A percentile compares a stretch with the other conserved stretches of the same genome.
These are phyloP conservation scores for Pythium periplocum DNA, from an alignment of 352 stramenopile species.

Conservation along the genomic window DNA sequence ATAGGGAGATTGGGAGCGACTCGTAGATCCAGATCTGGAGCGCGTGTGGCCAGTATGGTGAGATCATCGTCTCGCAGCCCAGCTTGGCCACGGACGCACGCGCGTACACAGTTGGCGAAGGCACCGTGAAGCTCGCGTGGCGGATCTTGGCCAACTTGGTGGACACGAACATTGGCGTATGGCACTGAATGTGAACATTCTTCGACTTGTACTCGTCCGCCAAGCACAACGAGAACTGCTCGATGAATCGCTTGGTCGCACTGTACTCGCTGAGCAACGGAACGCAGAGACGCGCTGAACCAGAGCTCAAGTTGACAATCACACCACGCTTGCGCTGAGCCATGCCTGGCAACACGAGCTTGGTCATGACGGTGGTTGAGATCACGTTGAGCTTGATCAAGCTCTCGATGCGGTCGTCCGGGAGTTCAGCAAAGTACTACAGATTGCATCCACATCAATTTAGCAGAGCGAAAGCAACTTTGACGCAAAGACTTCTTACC, in stretches of 20 bases:
- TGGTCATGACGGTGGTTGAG: conserved; percentile 74
- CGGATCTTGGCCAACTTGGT: conserved; percentile 99
- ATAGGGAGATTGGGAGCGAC: conserved; percentile 79
- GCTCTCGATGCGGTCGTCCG: conserved; percentile 88
- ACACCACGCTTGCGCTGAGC: conserved; percentile 90
- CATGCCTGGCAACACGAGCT: conserved; percentile 92
- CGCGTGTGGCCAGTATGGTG: conserved; percentile 95
- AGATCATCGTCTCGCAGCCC: conserved; percentile 89
- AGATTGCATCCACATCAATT: not conserved
- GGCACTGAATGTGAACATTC: conserved; percentile 94
- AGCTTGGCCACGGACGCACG: conserved; percentile 90
- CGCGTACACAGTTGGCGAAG: conserved; percentile 89
- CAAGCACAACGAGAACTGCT: conserved; percentile 96
- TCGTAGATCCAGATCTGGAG: conserved; percentile 95
- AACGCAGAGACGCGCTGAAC: conserved; percentile 92
- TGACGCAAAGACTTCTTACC: not conserved
- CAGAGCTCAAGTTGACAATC: conserved; percentile 98
- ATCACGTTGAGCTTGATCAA: conserved; percentile 90
- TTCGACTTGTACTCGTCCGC: conserved; percentile 94
- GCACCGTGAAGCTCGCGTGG: conserved; percentile 91
- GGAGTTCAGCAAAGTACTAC: conserved; percentile 96
- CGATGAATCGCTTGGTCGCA: conserved; percentile 97
- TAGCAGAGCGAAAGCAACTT: too few species aligned
- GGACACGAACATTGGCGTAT: conserved; percentile 98
- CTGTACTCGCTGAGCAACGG: conserved; percentile 97